These are phyloP conservation scores for Aspergillus fijiensis DNA, from an alignment of 2,329 filamentous ascomycete species.

Conservation along the genomic window DNA sequence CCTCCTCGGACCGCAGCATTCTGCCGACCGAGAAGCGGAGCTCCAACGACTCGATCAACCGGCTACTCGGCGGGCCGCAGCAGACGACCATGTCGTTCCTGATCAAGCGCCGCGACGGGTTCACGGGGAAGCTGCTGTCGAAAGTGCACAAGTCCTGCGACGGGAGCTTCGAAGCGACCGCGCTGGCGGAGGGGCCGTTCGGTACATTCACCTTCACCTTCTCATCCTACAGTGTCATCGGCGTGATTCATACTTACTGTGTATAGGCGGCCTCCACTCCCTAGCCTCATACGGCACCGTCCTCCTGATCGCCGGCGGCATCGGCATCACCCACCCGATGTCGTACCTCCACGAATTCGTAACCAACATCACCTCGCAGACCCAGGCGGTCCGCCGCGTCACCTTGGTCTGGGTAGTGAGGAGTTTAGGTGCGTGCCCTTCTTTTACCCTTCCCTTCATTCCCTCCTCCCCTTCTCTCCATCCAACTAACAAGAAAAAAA, in stretches of 20 bases:
- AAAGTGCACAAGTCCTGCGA: conserved; percentile 29
- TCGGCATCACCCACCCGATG: conserved; percentile 40
- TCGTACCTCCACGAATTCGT: conserved; percentile 35
- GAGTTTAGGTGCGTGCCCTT: conserved; percentile 21
- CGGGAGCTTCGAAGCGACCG: conserved; percentile 26
- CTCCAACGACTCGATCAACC: conserved; percentile 32
- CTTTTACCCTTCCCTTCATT: accelerated
- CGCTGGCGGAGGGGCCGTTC: conserved; percentile 38
- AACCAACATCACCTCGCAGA: conserved; percentile 23
- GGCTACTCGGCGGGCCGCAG: conserved; percentile 26
- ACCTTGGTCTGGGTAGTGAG: conserved; percentile 35
- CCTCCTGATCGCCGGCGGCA: conserved; percentile 37
- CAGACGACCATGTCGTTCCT: conserved; percentile 34
- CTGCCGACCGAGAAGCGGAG: conserved; percentile 25
- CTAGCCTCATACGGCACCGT: conserved; percentile 35
- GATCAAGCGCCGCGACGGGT: conserved; percentile 35
- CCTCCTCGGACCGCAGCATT: conserved; percentile 21
- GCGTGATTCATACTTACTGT: not conserved
- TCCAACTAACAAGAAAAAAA: not conserved
- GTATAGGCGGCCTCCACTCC: conserved; percentile 30
- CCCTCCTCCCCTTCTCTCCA: not conserved
- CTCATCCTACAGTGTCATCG: not conserved
- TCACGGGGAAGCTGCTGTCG: conserved; percentile 32
- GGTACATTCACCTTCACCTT: conserved; percentile 21
- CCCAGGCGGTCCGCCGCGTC: conserved; percentile 29